These are phyloP conservation scores for Rhododendron mucronatum DNA, from an alignment of 148 eudicot genomes.

Conservation along the genomic window DNA sequence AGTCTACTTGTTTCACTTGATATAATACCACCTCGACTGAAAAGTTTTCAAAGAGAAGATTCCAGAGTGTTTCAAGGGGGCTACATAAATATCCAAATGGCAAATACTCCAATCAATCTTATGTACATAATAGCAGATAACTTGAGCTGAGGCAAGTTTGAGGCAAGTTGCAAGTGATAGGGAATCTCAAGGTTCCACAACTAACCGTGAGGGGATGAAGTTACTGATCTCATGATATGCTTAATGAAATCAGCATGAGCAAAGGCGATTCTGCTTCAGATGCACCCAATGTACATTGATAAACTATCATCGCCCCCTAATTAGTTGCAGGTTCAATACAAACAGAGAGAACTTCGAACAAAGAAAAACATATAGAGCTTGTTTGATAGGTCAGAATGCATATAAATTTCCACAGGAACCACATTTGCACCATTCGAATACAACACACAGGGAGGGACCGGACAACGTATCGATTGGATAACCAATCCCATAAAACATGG, in stretches of 20 bases:
- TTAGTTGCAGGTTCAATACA: neutral
- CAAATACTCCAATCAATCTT: neutral
- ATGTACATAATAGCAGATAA: neutral
- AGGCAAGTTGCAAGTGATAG: neutral
- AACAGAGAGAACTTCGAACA: neutral
- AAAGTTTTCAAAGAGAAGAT: neutral
- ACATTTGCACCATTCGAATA: neutral
- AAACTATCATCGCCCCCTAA: neutral
- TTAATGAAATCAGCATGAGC: neutral
- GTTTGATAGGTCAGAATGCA: neutral
- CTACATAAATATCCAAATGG: neutral
- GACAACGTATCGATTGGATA: neutral
- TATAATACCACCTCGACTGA: neutral
- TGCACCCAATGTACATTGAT: neutral
- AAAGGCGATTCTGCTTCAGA: neutral
- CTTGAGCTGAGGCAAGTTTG: neutral
- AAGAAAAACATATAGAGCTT: neutral
- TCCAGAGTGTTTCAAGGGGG: neutral
- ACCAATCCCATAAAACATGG: neutral
- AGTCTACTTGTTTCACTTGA: neutral
- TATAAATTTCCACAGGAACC: neutral
- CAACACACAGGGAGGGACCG: neutral
- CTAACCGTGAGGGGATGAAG: neutral
- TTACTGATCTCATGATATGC: neutral
- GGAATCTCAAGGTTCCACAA: conserved; percentile 5